phyloP scores from a whole-genome alignment of 345 rosid genomes.

The Salix dunnii region DNA sequence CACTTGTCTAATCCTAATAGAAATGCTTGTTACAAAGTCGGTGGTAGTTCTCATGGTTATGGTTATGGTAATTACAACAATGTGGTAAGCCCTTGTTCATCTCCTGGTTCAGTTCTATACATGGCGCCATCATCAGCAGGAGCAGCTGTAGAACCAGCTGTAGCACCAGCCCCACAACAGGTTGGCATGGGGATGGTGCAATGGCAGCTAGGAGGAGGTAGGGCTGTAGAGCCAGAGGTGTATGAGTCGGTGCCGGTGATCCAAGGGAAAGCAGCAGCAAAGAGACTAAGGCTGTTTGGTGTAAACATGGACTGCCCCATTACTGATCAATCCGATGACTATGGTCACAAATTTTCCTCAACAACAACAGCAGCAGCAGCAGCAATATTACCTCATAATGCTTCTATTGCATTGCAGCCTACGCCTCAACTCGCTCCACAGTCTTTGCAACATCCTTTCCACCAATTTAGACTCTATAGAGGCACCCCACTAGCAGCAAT shows the following conservation, averaged over 20 bases:
- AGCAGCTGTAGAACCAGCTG: not conserved
- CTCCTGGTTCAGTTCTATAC: conserved; percentile 30
- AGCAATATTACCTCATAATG: conserved; percentile 15
- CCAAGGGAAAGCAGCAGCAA: conserved; percentile 56
- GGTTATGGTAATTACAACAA: conserved; percentile 14
- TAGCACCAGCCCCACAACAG: conserved; percentile 18
- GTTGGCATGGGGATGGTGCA: conserved; percentile 31
- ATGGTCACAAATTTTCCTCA: conserved; percentile 27
- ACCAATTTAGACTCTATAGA: conserved; percentile 37
- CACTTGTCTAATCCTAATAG: conserved; percentile 21
- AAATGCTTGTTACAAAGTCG: conserved; percentile 11
- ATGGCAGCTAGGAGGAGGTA: conserved; percentile 20
- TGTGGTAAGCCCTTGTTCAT: conserved; percentile 23
- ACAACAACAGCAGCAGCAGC: conserved; percentile 16
- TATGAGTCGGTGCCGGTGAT: conserved; percentile 63
- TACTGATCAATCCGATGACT: conserved; percentile 25
- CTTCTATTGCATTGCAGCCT: conserved; percentile 1
- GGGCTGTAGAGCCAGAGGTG: conserved; percentile 31
- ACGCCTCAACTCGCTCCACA: conserved; percentile 10
- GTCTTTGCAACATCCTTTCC: conserved; percentile 27
- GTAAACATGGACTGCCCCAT: conserved; percentile 89
- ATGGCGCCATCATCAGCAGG: conserved; percentile 21
- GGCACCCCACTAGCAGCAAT: conserved; percentile 27
- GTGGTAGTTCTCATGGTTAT: conserved; percentile 12
- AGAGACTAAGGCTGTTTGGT: conserved; percentile 82